Base-by-base conservation (phyloP, 768 basidiomycete genomes). In the Phallus indusiatus region DNA sequence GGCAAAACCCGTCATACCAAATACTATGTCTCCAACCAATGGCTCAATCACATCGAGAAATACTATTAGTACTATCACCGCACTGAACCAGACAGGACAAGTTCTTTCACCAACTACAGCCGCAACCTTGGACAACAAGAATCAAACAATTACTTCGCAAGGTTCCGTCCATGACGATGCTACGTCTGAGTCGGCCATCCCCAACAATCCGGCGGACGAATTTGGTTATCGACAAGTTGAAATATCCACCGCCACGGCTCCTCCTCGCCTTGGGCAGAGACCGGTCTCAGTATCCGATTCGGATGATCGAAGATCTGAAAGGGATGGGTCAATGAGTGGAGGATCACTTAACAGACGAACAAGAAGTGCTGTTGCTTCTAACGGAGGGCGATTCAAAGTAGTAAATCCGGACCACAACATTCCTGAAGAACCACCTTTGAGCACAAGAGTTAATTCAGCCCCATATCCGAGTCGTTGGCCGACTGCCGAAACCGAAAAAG, bases 401-500 rank as follows among this genome's bases (percentile, higher is more conserved):
- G 36, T 59, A 14, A 59, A 59, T 42, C 33, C 21, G 1, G 52
- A 34, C 21, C 35, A 59, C 47, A 51, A 59, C 36, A 53, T 59
- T 37, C 57, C 57, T 11, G 57, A 59, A 28, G 57, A 59, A 52
- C 35, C 20, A 36, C 37, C 57, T 36, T 24, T 49, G 5, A 36
- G n/a, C 20, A 22, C 20, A 35, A 56, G 21, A 17, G 37, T 33
- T 21, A 24, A 36, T 4, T 35, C 42, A 16, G 12, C 55, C 34
- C 28, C 49, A 36, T 47, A 42, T 21, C 66, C 18, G 61, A 60
- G 53, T 33, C 68, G 69, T 42, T 90, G 86, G 86, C 74, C 74
- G 7, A 78, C 84, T 1, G 87, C 90, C 0, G 89, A 90, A 69
- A 80, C 83, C 57, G 90, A 92, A 67, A 91, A 92, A 65, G 70